Evolutionary conservation across 2,329 filamentous ascomycete species (phyloP).

Genomic region (Fonsecaea pedrosoi): DNA sequence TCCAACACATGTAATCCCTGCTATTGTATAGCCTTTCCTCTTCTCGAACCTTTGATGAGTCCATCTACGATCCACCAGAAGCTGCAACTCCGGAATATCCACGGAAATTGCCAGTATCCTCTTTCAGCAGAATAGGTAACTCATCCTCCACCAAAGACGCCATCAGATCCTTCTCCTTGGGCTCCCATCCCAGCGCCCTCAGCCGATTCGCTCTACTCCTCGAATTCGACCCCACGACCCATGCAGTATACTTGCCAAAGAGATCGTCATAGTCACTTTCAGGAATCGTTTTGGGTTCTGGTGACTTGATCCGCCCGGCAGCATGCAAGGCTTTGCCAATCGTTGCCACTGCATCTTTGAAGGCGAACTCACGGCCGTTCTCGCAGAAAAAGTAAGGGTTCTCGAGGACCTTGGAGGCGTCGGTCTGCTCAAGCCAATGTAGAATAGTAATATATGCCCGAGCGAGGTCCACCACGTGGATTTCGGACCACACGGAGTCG

Average conservation of each 20-base stretch:
- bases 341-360: slow-evolving; percentile 49
- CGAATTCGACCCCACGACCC: slow-evolving; percentile 53
- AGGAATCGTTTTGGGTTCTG: slow-evolving; percentile 48
- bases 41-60: not conserved
- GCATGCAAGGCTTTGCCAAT: slow-evolving; percentile 50
- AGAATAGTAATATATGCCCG: slow-evolving; percentile 54
- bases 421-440: slow-evolving; percentile 52
- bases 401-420: slow-evolving; percentile 44
- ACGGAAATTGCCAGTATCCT: slow-evolving; percentile 25
- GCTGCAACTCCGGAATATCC: slow-evolving; percentile 18
- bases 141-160: slow-evolving; percentile 53
- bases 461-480: slow-evolving; percentile 59
- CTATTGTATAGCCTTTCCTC: not conserved
- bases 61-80: slow-evolving; percentile 6
- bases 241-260: slow-evolving; percentile 47
- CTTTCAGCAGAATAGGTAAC: slow-evolving; percentile 34
- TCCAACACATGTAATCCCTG: not conserved
- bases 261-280: slow-evolving; percentile 51
- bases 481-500: slow-evolving; percentile 49
- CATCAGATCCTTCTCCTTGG: slow-evolving; percentile 52
- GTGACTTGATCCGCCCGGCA: slow-evolving; percentile 49
- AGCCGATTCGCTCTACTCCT: slow-evolving; percentile 55
- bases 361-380: slow-evolving; percentile 53
- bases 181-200: slow-evolving; percentile 54
- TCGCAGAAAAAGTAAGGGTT: slow-evolving; percentile 62